Conservation (phyloP, 768 basidiomycete genomes). For the Mycena rosella region DNA sequence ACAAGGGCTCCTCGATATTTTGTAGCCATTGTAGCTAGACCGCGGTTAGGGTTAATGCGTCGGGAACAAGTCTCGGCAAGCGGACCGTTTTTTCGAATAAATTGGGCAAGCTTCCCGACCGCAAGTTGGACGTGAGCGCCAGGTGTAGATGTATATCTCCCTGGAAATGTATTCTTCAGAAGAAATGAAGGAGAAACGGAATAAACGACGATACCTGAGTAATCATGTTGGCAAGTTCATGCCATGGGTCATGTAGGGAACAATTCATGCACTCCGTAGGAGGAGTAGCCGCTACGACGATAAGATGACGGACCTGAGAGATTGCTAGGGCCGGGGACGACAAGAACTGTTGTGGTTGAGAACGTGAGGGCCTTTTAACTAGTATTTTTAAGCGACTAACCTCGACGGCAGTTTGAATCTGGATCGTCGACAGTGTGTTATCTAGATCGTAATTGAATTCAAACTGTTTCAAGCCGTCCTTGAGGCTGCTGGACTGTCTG, state of each 20-base stretch:
- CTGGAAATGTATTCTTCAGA: slow-evolving; percentile 8
- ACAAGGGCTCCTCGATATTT: slow-evolving; percentile 34
- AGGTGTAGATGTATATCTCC: slow-evolving; percentile 29
- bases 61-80: background rate
- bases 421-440: slow-evolving; percentile 59
- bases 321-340: background rate
- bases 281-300: slow-evolving; percentile 32
- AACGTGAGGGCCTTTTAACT: background rate
- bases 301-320: slow-evolving; percentile 29
- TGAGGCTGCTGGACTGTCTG: slow-evolving; percentile 57
- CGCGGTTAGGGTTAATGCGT: background rate
- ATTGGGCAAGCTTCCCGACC: slow-evolving; percentile 18
- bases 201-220: slow-evolving; percentile 16
- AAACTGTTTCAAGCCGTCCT: slow-evolving; percentile 53
- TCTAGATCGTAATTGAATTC: slow-evolving; percentile 57
- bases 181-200: too few relatives aligned
- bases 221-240: slow-evolving; percentile 25
- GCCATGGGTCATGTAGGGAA: slow-evolving; percentile 27
- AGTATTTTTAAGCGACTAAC: slow-evolving; percentile 46
- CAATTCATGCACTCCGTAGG: slow-evolving; percentile 12
- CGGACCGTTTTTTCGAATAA: slow-evolving; percentile 34
- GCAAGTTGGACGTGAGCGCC: slow-evolving; percentile 23
- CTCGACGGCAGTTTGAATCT: slow-evolving; percentile 60
- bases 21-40: slow-evolving; percentile 27
- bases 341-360: slow-evolving; percentile 26